Base-by-base conservation (phyloP, 192 early-diverging fungal genomes). In the Coemansia sp. region DNA sequence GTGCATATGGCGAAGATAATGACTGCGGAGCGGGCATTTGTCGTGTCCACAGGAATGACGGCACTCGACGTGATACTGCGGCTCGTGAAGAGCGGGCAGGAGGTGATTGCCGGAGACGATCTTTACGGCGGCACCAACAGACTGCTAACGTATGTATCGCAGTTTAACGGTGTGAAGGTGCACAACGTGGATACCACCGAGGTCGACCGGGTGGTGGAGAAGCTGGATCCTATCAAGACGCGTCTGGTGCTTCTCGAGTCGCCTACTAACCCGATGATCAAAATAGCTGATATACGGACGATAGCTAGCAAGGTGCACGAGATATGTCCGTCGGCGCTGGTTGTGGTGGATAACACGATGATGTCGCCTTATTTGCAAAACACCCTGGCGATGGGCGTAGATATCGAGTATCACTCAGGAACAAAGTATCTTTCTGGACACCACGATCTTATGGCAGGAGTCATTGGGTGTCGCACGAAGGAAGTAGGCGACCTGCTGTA, bases 281-380 rank as follows among this genome's bases (percentile, higher is more conserved):
- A 96, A 72, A 91, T 98, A 50, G 88, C 85, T 10, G 94, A 98
- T 72, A 89, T 98, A 30, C 84, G 86, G 19, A 82, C 86, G 35
- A 93, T 97, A 68, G 74, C 84, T 28, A 66, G 78, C 34, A 64
- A 85, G 28, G 93, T 95, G 9, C 89, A 91, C 50, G 82, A 79
- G 55, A n/a, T 67, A 23, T 90, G 87, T 34, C 93, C 94, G 8
- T 74, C 85, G 36, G 91, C 91, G 29, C 69, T 94, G 28, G 89
- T 98, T 1, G 92, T 95, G 3, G 97, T 98, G 11, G 97, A 98
- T 61, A 98, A 98, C 72, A 98, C 97, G 46, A 97, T 98, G 95
- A 95, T 97, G 94, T 89, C 87, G n/a, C 97, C 97, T 42, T 92
- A 93, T 58, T 80, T 95, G 29, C 93, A 95, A 72, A 87, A 86